Conservation (phyloP, 352 stramenopile genomes). For the Phytopythium aichiense region DNA sequence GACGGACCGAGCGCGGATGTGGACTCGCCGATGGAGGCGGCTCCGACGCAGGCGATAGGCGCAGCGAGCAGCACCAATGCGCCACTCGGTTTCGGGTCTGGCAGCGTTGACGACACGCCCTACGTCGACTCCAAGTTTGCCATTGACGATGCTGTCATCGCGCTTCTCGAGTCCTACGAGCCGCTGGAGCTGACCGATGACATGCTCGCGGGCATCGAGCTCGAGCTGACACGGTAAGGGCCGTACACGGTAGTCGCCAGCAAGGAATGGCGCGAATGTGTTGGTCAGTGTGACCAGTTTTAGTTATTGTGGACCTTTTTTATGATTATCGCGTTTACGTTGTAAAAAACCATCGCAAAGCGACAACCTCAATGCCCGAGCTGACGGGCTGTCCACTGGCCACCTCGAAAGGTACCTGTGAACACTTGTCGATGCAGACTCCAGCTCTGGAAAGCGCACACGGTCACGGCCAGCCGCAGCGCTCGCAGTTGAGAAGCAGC, state of each 20-base stretch:
- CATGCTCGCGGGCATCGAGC: background rate
- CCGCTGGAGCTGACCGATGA: slow-evolving; percentile 26
- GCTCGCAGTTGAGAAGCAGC: too few relatives aligned
- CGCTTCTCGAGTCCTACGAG: slow-evolving; percentile 31
- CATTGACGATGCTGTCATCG: slow-evolving; percentile 30
- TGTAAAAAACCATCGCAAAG: too few relatives aligned
- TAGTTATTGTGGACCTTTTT: too few relatives aligned
- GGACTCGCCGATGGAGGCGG: background rate
- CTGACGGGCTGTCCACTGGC: too few relatives aligned
- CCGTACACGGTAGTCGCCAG: background rate
- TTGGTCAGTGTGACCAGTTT: background rate
- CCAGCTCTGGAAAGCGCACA: too few relatives aligned
- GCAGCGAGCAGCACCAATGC: background rate
- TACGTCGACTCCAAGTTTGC: slow-evolving; percentile 6
- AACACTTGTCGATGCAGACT: too few relatives aligned
- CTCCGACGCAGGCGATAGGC: background rate
- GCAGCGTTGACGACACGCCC: slow-evolving; percentile 1
- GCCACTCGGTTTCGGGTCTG: background rate
- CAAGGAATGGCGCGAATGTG: background rate
- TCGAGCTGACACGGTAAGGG: background rate
- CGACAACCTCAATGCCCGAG: too few relatives aligned
- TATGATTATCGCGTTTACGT: too few relatives aligned
- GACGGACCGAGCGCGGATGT: background rate
- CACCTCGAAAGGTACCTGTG: too few relatives aligned
- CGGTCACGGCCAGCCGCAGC: too few relatives aligned